A percentile compares a stretch with the other conserved stretches of the same genome.
These are phyloP conservation scores for Echria macrotheca DNA, from an alignment of 495 filamentous ascomycete species.

Conservation along the genomic window DNA sequence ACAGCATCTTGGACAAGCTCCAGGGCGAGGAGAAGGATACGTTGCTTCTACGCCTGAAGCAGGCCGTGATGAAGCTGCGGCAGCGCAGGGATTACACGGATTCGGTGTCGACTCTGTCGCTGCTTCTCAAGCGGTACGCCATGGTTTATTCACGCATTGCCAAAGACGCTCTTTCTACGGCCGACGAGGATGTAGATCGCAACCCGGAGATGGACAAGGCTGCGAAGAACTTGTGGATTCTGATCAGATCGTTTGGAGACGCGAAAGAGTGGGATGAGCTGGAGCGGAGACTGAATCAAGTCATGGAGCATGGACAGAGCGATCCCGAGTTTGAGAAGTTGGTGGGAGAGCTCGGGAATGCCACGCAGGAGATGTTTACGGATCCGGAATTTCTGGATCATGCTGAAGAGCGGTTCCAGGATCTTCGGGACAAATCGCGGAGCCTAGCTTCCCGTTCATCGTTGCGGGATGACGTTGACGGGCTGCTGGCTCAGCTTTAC, in stretches of 20 bases:
- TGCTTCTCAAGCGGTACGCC: conserved; percentile 74
- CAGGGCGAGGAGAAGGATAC: conserved; percentile 66
- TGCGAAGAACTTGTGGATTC: conserved; percentile 66
- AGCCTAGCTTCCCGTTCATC: conserved; percentile 57
- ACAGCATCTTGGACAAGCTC: conserved; percentile 64
- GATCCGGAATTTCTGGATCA: conserved; percentile 79
- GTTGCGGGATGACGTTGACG: conserved; percentile 68
- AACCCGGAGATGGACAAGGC: conserved; percentile 75
- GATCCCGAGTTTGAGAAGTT: conserved; percentile 82
- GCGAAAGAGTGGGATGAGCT: conserved; percentile 67
- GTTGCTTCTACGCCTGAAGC: conserved; percentile 67
- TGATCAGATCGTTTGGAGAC: conserved; percentile 76
- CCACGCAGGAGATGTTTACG: conserved; percentile 75
- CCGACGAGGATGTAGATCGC: conserved; percentile 61
- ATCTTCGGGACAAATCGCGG: conserved; percentile 63
- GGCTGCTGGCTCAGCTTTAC: conserved; percentile 62
- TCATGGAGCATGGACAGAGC: conserved; percentile 66
- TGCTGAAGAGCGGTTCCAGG: conserved; percentile 61
- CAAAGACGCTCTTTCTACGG: conserved; percentile 54
- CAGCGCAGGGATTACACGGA: conserved; percentile 76
- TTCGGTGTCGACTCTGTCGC: conserved; percentile 70
- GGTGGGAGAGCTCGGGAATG: conserved; percentile 62
- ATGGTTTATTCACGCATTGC: conserved; percentile 67
- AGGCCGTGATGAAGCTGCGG: conserved; percentile 67
- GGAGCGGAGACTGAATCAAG: conserved; percentile 57